phyloP scores from a whole-genome alignment of 83 land plant species.

The Picea abies region DNA sequence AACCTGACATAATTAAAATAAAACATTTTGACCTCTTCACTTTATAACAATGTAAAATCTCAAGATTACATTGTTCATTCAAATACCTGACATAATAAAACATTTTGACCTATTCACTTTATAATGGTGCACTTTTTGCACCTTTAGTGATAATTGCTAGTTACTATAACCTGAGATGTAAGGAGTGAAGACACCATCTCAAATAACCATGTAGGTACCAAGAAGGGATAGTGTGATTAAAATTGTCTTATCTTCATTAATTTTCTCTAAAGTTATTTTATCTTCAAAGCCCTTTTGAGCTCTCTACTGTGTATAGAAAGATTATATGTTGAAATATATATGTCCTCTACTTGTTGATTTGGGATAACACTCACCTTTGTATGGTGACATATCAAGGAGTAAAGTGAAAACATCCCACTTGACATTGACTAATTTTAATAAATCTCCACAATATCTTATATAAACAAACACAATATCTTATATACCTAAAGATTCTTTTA shows the following conservation, averaged over 20 bases:
- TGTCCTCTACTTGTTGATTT: constrained; percentile 44
- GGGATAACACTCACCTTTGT: constrained; percentile 3
- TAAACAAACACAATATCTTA: no score
- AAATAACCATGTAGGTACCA: constrained; percentile 60
- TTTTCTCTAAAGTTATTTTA: constrained; percentile 39
- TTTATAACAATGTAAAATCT: no score
- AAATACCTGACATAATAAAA: no score
- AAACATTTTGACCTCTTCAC: no score
- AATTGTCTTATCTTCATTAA: constrained; percentile 30
- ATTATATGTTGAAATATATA: constrained; percentile 39
- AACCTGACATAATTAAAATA: no score
- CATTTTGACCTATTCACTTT: no score
- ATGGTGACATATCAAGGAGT: constrained; percentile 69
- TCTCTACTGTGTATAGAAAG: constrained; percentile 31
- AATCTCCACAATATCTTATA: no score
- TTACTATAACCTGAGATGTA: constrained; percentile 41
- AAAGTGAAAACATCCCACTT: constrained; percentile 89
- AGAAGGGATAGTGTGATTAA: constrained; percentile 59
- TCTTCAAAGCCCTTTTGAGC: background rate
- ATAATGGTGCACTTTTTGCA: no score
- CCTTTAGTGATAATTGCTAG: no score
- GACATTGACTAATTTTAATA: background rate
- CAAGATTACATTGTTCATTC: no score
- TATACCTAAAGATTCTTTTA: no score
- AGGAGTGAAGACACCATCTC: no score